Conservation (phyloP, 2,329 filamentous ascomycete species). For the Colletotrichum siamense region DNA sequence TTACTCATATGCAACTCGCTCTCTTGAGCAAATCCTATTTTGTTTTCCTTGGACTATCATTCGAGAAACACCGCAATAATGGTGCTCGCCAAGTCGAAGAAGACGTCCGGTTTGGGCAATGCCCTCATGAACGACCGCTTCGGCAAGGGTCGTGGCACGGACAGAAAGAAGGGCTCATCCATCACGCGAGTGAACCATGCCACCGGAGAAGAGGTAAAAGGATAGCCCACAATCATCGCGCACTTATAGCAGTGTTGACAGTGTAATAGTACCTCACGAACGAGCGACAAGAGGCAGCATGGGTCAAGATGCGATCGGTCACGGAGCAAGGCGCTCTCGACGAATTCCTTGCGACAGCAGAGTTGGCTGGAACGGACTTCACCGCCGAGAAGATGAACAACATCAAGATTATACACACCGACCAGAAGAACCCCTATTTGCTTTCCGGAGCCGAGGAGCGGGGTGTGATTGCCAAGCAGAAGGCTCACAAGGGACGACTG, state of each 20-base stretch:
- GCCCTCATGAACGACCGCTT: conserved; percentile 99
- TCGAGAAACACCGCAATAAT: conserved; percentile 42
- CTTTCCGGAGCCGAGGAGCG: conserved; percentile 86
- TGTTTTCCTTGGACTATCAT: neutral
- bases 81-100: conserved; percentile 87
- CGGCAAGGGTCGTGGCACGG: conserved; percentile 85
- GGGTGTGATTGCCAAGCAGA: conserved; percentile 79
- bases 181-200: conserved; percentile 75
- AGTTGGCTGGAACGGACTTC: conserved; percentile 97
- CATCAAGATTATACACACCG: conserved; percentile 96
- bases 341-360: conserved; percentile 94
- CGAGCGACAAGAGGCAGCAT: conserved; percentile 86
- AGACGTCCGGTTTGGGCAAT: conserved; percentile 92
- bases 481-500: conserved; percentile 76
- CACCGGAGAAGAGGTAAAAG: conserved; percentile 74
- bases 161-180: conserved; percentile 73
- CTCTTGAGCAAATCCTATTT: conserved; percentile 1
- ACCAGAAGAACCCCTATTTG: conserved; percentile 94
- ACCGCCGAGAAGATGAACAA: conserved; percentile 99
- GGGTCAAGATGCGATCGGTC: conserved; percentile 99
- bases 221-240: neutral
- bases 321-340: conserved; percentile 97
- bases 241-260: conserved; percentile 23
- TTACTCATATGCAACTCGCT: conserved; percentile 18
- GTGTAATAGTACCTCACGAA: conserved; percentile 80